Conservation (phyloP, 805 yeast species). For the Saccharomycopsis malanga region DNA sequence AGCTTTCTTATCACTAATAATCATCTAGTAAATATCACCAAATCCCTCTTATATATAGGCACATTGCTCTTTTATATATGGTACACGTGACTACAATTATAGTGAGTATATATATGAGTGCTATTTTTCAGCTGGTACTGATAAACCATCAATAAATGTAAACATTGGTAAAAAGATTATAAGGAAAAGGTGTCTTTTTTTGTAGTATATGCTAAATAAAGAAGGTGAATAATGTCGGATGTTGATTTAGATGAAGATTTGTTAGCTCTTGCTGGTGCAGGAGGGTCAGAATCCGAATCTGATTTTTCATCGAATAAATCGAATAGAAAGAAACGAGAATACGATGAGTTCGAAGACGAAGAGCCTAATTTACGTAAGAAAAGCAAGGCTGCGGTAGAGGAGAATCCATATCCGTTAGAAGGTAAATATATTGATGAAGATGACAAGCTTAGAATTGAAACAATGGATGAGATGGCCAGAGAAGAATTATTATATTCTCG, state of each 20-base stretch:
- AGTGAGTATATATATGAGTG: too few species aligned
- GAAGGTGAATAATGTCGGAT: slow-evolving; percentile 72
- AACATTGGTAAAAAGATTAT: too few species aligned
- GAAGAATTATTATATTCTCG: slow-evolving; percentile 90
- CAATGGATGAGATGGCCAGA: slow-evolving; percentile 86
- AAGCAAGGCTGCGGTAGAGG: slow-evolving; percentile 24
- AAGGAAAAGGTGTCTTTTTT: too few species aligned
- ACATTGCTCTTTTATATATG: too few species aligned
- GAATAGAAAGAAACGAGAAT: slow-evolving; percentile 27
- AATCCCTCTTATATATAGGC: too few species aligned
- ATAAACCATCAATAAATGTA: too few species aligned
- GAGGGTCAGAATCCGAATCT: slow-evolving; percentile 35
- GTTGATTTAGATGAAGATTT: slow-evolving; percentile 78
- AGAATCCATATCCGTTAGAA: slow-evolving; percentile 86
- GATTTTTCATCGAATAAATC: slow-evolving; percentile 28
- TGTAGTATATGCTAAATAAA: too few species aligned
- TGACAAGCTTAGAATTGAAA: slow-evolving; percentile 58
- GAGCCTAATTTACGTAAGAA: slow-evolving; percentile 24
- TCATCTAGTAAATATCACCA: too few species aligned
- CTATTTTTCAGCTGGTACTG: too few species aligned
- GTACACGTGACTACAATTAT: too few species aligned
- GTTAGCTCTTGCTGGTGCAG: slow-evolving; percentile 87
- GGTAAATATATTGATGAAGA: slow-evolving; percentile 81
- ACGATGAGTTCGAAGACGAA: slow-evolving; percentile 28
- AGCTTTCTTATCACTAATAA: too few species aligned